Base-by-base conservation (phyloP, 2,329 filamentous ascomycete species). In the Ilyonectria robusta region DNA sequence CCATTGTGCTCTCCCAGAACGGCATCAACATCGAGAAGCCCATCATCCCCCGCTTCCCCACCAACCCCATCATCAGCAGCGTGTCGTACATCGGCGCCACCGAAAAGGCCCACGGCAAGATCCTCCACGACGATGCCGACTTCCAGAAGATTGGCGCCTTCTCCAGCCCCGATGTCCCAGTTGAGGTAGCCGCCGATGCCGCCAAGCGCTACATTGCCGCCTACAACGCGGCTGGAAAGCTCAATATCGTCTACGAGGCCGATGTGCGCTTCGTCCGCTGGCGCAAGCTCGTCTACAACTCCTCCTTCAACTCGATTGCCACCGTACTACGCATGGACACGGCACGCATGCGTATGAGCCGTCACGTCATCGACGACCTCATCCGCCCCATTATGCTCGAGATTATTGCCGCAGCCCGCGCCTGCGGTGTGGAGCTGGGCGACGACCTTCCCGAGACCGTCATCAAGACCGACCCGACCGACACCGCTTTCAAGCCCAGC, bases 21-120 rank as follows among this genome's bases (percentile, higher is more conserved):
- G 89, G 89, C 0, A 78, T 91, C n/a, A 89, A 90, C 71, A 91
- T 91, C 67, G 87, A 91, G 69, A 84, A 82, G 47, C 87, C 88
- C 0, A 73, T 91, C 21, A 73, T 87, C 19, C 62, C 73, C 1
- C 76, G 78, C 1, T 89, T 89, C 71, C 87, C 88, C 0, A 65
- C 74, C 3, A 90, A 88, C 66, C 75, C 84, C 0, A 72, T 89
- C 7, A 79, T 91, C 1, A 87, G 84, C 3, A 86, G 87, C 4
- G 82, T 90, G 9, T 84, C 82, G 3, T 78, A 86, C 57, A 88
- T 87, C 60, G 85, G 86, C 29, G 83, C 85, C 2, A 83, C 83
- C 4, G 87, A 90, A 70, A 78, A 74, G 0, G 70, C 75, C 0
- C 81, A 80, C 0, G 88, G 87, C 3, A 72, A 79, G 11, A 84